Conservation (phyloP, 805 yeast genomes). For the Kluyveromyces aestuarii region DNA sequence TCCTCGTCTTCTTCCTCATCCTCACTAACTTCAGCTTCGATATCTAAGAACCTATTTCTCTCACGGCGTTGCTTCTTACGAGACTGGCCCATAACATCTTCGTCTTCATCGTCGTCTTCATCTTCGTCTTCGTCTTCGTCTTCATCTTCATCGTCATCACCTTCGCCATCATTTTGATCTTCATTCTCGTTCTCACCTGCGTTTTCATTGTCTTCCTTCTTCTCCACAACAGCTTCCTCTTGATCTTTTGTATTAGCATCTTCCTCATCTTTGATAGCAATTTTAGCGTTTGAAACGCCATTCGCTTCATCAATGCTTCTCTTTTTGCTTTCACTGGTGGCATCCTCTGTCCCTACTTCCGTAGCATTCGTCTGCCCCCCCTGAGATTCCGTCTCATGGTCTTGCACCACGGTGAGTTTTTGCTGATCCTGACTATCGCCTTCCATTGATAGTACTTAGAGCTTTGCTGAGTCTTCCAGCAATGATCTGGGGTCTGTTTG, state of each 20-base stretch:
- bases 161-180: constrained; percentile 27
- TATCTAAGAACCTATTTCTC: constrained; percentile 88
- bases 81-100: constrained; percentile 39
- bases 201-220: constrained; percentile 10
- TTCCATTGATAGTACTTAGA: not conserved
- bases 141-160: constrained; percentile 32
- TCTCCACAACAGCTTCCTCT: constrained; percentile 5
- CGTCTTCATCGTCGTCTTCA: constrained; percentile 54
- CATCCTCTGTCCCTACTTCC: not conserved
- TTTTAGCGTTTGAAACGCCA: not conserved
- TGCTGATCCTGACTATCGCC: not conserved
- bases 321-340: constrained; percentile 5
- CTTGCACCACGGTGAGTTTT: not conserved
- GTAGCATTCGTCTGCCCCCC: not conserved
- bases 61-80: constrained; percentile 37
- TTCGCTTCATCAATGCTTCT: constrained; percentile 1
- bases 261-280: not conserved
- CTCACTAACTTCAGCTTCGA: constrained; percentile 97
- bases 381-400: not conserved
- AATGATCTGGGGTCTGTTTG: not conserved
- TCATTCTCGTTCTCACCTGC: constrained; percentile 17
- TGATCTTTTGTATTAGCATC: constrained; percentile 4
- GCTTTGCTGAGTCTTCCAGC: not conserved
- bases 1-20: constrained; percentile 91
- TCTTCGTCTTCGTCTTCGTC: constrained; percentile 39